Conservation (phyloP, 2,329 filamentous ascomycete species). For the Dactylonectria estremocensis region DNA sequence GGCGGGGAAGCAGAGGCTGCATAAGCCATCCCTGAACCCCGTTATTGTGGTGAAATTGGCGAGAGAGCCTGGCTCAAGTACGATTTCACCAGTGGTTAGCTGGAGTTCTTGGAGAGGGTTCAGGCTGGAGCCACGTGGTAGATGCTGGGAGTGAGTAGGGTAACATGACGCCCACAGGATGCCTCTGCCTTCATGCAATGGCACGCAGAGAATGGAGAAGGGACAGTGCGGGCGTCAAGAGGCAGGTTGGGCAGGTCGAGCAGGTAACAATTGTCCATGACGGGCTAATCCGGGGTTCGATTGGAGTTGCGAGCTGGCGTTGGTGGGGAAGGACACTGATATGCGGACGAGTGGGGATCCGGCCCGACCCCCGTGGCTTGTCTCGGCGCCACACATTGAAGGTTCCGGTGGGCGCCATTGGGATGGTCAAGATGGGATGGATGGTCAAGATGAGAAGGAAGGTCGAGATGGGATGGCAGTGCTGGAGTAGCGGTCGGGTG, state of each 20-base stretch:
- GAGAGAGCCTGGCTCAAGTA: slow-evolving; percentile 10
- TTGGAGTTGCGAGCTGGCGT: slow-evolving; percentile 10
- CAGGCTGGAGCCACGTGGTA: slow-evolving; percentile 29
- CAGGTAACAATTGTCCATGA: slow-evolving; percentile 22
- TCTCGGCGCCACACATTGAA: slow-evolving; percentile 44
- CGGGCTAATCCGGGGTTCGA: slow-evolving; percentile 14
- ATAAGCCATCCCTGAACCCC: neutral
- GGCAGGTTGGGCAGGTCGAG: slow-evolving; percentile 9
- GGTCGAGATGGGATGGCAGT: slow-evolving; percentile 21
- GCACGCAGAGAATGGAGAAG: slow-evolving; percentile 2
- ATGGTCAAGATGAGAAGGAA: slow-evolving; percentile 12
- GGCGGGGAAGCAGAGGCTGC: slow-evolving; percentile 20
- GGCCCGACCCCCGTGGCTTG: slow-evolving; percentile 43
- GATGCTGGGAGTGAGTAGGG: slow-evolving; percentile 19
- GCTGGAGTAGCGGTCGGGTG: slow-evolving; percentile 10
- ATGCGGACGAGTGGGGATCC: slow-evolving; percentile 47
- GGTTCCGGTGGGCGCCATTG: slow-evolving; percentile 42
- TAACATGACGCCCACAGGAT: slow-evolving; percentile 22
- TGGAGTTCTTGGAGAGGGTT: slow-evolving; percentile 9
- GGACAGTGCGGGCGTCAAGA: slow-evolving; percentile 20
- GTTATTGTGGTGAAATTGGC: slow-evolving; percentile 15
- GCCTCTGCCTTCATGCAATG: slow-evolving; percentile 10
- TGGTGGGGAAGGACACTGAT: slow-evolving; percentile 24
- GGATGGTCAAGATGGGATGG: slow-evolving; percentile 2
- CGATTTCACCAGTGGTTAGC: neutral